These are phyloP conservation scores for Begonia peltatifolia DNA, from an alignment of 306 rosid species.

Conservation along the genomic window DNA sequence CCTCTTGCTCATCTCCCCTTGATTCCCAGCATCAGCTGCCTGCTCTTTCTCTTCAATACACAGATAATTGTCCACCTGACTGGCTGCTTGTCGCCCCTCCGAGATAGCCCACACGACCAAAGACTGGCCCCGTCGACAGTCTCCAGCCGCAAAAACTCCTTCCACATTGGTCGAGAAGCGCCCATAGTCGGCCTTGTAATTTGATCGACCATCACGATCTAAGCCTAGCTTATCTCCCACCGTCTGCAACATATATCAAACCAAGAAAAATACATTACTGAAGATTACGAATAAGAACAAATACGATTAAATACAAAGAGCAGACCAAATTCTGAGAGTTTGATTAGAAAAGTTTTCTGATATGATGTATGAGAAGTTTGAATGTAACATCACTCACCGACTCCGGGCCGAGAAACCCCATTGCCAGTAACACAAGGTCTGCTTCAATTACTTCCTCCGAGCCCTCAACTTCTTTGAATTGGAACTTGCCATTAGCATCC, in stretches of 20 bases:
- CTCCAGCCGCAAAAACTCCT: slow-evolving; percentile 81
- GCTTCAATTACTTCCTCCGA: slow-evolving; percentile 79
- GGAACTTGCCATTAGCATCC: slow-evolving; percentile 74
- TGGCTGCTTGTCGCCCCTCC: slow-evolving; percentile 82
- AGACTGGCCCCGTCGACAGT: slow-evolving; percentile 91
- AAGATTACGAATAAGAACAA: background rate
- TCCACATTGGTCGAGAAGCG: slow-evolving; percentile 68
- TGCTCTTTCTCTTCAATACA: slow-evolving; percentile 19
- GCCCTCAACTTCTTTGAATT: slow-evolving; percentile 83
- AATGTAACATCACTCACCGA: slow-evolving; percentile 40
- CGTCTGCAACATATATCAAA: slow-evolving; percentile 25
- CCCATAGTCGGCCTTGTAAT: slow-evolving; percentile 80
- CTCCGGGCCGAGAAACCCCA: slow-evolving; percentile 99
- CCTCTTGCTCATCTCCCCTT: slow-evolving; percentile 9
- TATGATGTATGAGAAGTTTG: background rate
- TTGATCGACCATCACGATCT: slow-evolving; percentile 71
- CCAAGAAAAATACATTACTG: background rate
- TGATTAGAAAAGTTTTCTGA: too few relatives aligned
- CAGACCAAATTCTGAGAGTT: too few relatives aligned
- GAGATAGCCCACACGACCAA: slow-evolving; percentile 94
- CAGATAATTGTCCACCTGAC: slow-evolving; percentile 59
- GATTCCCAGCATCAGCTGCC: slow-evolving; percentile 9
- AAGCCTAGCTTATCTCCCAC: slow-evolving; percentile 63
- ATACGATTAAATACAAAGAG: background rate
- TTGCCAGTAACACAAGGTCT: slow-evolving; percentile 73